phyloP scores from a whole-genome alignment of 1,284 basidiomycete species.

The Paramarasmius palmivorus region DNA sequence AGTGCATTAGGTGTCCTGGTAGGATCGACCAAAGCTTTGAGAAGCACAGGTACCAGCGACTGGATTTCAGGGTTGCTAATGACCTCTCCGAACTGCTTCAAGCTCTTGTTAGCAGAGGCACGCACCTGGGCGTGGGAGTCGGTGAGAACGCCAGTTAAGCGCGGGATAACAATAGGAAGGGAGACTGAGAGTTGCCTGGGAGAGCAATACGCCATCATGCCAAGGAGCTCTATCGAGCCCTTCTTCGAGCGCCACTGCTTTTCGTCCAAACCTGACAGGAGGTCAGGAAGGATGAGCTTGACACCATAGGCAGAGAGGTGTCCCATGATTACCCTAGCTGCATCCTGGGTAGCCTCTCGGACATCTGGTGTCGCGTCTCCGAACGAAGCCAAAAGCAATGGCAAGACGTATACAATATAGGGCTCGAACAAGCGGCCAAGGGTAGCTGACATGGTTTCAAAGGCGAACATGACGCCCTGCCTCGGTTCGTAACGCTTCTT shows the following conservation, averaged over 20 bases:
- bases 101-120: slow-evolving; percentile 88
- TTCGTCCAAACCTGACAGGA: slow-evolving; percentile 92
- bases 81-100: slow-evolving; percentile 98
- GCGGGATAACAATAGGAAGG: slow-evolving; percentile 95
- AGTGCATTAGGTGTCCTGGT: slow-evolving; percentile 89
- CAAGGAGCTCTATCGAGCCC: slow-evolving; percentile 95
- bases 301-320: slow-evolving; percentile 94
- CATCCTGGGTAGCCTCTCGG: slow-evolving; percentile 93
- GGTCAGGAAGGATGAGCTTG: slow-evolving; percentile 90
- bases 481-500: slow-evolving; percentile 87
- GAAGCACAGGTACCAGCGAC: slow-evolving; percentile 85
- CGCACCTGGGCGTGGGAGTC: slow-evolving; percentile 98
- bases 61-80: slow-evolving; percentile 96
- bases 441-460: slow-evolving; percentile 88
- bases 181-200: slow-evolving; percentile 95
- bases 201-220: slow-evolving; percentile 99
- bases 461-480: slow-evolving; percentile 94
- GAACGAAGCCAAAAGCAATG: slow-evolving; percentile 85
- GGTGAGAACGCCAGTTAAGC: slow-evolving; percentile 91
- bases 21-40: slow-evolving; percentile 97
- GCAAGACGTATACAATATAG: slow-evolving; percentile 87
- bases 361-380: slow-evolving; percentile 92
- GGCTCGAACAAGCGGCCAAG: slow-evolving; percentile 94
- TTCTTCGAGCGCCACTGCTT: slow-evolving; percentile 99
- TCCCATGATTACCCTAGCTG: slow-evolving; percentile 93